Conservation (phyloP, 805 yeast species). For the Debaryomyces tyrocola region DNA sequence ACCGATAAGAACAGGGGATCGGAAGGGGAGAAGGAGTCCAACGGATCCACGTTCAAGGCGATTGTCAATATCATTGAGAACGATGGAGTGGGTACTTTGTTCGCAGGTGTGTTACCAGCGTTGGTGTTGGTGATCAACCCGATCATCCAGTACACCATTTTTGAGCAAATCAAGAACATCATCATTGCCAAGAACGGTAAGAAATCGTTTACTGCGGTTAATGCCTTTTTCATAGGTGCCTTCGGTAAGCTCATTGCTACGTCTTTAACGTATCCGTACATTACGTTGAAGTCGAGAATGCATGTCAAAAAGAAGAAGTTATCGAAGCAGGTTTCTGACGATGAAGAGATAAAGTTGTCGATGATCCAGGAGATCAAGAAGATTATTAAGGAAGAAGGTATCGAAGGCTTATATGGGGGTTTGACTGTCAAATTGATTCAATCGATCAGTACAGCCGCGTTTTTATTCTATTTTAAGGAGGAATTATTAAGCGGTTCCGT, state of each 20-base stretch:
- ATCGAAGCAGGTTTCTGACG: slow-evolving; percentile 4
- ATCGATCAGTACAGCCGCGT: slow-evolving; percentile 85
- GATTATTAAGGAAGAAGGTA: slow-evolving; percentile 69
- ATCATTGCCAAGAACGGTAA: slow-evolving; percentile 55
- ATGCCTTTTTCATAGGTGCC: slow-evolving; percentile 87
- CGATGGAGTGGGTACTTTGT: slow-evolving; percentile 72
- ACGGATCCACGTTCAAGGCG: slow-evolving; percentile 50
- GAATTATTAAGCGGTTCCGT: slow-evolving; percentile 67
- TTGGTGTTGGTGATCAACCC: slow-evolving; percentile 84
- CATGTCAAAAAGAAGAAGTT: slow-evolving; percentile 55
- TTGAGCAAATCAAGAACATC: slow-evolving; percentile 77
- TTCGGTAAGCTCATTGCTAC: slow-evolving; percentile 90
- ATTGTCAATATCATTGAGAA: slow-evolving; percentile 61
- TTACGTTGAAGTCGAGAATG: slow-evolving; percentile 86
- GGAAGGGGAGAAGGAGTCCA: slow-evolving; percentile 12
- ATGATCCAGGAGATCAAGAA: slow-evolving; percentile 54
- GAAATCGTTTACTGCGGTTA: slow-evolving; percentile 57
- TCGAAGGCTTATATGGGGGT: slow-evolving; percentile 79
- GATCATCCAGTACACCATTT: slow-evolving; percentile 86
- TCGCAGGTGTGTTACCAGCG: slow-evolving; percentile 88
- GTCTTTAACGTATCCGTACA: slow-evolving; percentile 83
- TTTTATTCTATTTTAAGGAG: slow-evolving; percentile 87
- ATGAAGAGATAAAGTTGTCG: slow-evolving; percentile 25
- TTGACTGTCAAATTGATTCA: slow-evolving; percentile 77
- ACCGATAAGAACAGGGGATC: slow-evolving; percentile 42